Evolutionary conservation across 1,284 basidiomycete species (phyloP), one percentile per base, ranked within the genome.

Genomic region (Amylostereum areolatum): DNA sequence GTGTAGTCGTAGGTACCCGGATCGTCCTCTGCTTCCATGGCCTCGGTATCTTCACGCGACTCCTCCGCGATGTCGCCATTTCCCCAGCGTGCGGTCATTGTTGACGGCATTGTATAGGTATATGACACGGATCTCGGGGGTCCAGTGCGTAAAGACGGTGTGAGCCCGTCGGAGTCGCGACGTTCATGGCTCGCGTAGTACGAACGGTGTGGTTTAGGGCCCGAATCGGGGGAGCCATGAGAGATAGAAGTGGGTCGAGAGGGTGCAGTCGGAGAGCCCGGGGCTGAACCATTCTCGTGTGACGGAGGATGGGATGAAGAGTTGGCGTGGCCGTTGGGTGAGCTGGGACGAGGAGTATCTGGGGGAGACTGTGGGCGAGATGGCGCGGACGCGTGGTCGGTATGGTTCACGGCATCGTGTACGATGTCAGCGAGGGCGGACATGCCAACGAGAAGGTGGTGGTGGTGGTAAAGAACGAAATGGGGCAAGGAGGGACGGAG

Each of bases 1-100:
- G 55, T 55, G 45, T 60, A 64, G 57, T 59, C 41, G 58, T 71
- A 56, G 47, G 65, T 59, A 55, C 67, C 64, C 24, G 60, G 55
- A n/a, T 53, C 53, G 12, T 52, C 52, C 35, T 49, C 49, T 18
- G 45, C 42, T 29, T 56, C 50, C 6, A 55, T 35, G 4, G 47
- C 40, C 10, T 25, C 29, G 25, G 34, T 25, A 8, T 33, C 46
- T 10, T 32, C 42, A 6, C 34, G 31, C 18, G 46, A 47, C 12
- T 52, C 41, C 31, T 46, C 47, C 10, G 37, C 32, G 11, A 51
- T 43, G 30, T 45, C 48, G 25, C 47, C 52, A 18, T 44, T 35
- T 18, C 18, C 18, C 18, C n/a, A 39, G 7, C 37, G 37, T 39
- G 37, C 12, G 27, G 37, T n/a, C 37, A 25, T 12, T 8, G n/a